A percentile compares a stretch with the other conserved stretches of the same genome.
Evolutionary conservation across 257 asterid species (phyloP).

Genomic region (Datura wrightii): DNA sequence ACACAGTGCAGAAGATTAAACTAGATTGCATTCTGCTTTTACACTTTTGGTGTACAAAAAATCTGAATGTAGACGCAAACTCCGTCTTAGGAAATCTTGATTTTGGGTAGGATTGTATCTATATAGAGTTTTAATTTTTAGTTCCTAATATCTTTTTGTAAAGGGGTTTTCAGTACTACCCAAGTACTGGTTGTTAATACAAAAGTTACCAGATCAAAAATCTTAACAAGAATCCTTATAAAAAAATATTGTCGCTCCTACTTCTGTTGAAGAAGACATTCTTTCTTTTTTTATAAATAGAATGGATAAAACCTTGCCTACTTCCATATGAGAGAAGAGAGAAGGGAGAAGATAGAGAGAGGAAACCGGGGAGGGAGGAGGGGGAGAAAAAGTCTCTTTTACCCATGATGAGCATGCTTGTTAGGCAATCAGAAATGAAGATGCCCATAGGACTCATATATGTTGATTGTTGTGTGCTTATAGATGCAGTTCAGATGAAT

Average conservation of each 20-base stretch:
- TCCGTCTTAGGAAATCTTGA: too few relatives aligned
- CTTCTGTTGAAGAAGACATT: neutral
- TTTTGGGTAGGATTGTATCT: too few relatives aligned
- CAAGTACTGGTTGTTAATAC: too few relatives aligned
- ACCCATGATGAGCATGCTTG: neutral
- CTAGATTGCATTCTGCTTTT: too few relatives aligned
- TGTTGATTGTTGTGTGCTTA: neutral
- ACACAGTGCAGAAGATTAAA: too few relatives aligned
- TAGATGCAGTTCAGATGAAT: neutral
- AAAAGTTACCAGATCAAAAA: too few relatives aligned
- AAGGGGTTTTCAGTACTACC: too few relatives aligned
- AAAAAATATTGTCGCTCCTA: neutral
- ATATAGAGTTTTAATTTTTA: too few relatives aligned
- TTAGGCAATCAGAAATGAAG: neutral
- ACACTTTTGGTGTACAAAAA: too few relatives aligned
- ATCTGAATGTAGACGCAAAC: too few relatives aligned
- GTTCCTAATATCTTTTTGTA: too few relatives aligned
- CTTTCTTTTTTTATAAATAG: neutral
- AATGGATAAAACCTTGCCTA: neutral
- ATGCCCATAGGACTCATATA: neutral
- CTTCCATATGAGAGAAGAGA: neutral
- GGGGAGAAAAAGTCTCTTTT: neutral
- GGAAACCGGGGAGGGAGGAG: neutral
- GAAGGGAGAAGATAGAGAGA: neutral
- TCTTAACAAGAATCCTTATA: neutral